Evolutionary conservation across 495 filamentous ascomycete species (phyloP), one percentile per base, ranked within the genome.

Genomic region (Podospora conica): DNA sequence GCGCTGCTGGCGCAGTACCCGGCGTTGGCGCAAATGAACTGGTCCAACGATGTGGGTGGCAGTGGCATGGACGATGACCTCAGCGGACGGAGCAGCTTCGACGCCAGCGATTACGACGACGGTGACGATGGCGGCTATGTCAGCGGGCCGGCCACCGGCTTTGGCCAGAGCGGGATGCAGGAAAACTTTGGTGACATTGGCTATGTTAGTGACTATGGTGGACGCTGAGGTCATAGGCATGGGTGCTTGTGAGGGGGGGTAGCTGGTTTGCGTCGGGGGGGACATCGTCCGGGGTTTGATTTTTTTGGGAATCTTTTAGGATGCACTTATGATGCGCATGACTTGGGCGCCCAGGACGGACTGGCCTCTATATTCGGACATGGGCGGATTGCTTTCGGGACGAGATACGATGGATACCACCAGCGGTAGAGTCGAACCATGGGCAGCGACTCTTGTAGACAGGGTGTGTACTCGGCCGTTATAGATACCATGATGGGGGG

Each of bases 1-100:
- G 95, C 92, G 11, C 77, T 98, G 63, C 81, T 98, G 22, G 90
- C 90, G 18, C 95, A 97, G 70, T 98, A 96, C 73, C 95, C 95
- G 12, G 93, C 90, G 12, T 80, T 98, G 25, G 92, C 92, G 54
- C 87, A 84, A 24, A 81, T 97, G 73, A 90, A 91, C 67, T 96
- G 91, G 92, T 84, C 87, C 27, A 79, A 83, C 61, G 82, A 82
- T 60, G 78, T 89, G 66, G 71, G 79, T n/a, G 84, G 72, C 55
- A 83, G 85, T 65, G 74, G 75, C 58, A 78, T 87, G 15, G 89
- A 91, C 31, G 87, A 92, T 58, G 92, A 94, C 55, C 83, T 92
- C 21, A 91, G 88, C 62, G 90, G 92, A 0, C 84, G 91, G 53
- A 93, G 89, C 70, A 95, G 91, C 71, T 97, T 95, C 70, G 95